Evolutionary conservation across 257 asterid species (phyloP).

Genomic region (Solanum sitiens): DNA sequence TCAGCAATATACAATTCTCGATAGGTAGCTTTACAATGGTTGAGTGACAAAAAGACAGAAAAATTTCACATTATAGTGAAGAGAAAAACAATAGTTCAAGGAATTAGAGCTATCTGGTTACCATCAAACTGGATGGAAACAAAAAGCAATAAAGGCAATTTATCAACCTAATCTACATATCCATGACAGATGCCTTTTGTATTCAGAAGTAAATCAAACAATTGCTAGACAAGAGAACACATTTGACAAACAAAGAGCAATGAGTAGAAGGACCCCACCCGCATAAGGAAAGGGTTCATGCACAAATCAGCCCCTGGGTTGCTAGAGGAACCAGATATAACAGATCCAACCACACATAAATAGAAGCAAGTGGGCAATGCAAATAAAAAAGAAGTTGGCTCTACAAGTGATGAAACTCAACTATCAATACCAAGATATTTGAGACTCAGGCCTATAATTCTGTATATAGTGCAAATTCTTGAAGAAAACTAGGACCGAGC

Average conservation of each 20-base stretch:
- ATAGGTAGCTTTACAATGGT: background rate
- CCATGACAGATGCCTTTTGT: background rate
- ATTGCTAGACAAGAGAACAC: background rate
- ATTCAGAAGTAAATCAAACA: background rate
- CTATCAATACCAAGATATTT: background rate
- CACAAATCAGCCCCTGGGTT: background rate
- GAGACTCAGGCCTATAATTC: background rate
- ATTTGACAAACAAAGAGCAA: background rate
- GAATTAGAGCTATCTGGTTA: background rate
- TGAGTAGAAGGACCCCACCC: background rate
- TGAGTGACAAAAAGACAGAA: background rate
- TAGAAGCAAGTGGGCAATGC: background rate
- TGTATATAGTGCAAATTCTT: background rate
- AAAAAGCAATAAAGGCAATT: background rate
- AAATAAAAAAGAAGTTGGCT: background rate
- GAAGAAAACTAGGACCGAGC: background rate
- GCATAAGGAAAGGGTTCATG: background rate
- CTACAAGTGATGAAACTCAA: background rate
- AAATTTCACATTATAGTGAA: background rate
- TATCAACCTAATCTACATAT: background rate
- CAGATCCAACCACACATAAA: background rate
- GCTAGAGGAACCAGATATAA: background rate
- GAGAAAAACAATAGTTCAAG: background rate
- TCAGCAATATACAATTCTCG: background rate
- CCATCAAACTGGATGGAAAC: background rate